A percentile compares a stretch with the other conserved stretches of the same genome.
phyloP scores from a whole-genome alignment of 345 rosid species.

The Rhodamnia rubescens region DNA sequence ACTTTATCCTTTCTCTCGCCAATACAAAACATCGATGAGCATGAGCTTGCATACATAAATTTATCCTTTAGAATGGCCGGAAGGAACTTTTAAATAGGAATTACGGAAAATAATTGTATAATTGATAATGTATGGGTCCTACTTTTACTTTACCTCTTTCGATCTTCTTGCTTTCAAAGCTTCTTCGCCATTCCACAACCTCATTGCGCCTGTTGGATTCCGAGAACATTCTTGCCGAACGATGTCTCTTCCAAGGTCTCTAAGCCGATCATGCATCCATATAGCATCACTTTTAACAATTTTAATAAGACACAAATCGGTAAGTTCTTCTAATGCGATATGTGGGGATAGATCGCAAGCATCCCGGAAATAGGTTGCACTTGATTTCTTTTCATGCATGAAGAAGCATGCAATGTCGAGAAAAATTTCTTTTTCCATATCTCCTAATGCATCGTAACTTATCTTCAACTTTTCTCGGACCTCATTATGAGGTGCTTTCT shows the following conservation, averaged over 20 bases:
- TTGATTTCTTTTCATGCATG: rapidly evolving
- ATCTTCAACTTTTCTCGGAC: neutral
- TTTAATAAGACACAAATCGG: neutral
- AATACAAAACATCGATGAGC: neutral
- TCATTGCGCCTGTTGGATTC: rapidly evolving
- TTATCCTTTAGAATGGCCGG: rapidly evolving
- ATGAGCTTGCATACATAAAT: neutral
- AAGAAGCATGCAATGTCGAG: neutral
- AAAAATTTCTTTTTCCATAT: neutral
- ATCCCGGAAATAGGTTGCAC: neutral
- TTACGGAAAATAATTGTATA: neutral
- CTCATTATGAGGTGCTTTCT: neutral
- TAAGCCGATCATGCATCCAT: neutral
- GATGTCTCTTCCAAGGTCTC: neutral
- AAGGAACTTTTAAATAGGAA: neutral
- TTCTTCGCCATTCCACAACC: neutral
- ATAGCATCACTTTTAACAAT: rapidly evolving
- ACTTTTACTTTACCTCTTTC: neutral
- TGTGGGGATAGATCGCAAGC: neutral
- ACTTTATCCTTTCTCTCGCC: neutral
- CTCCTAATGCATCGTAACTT: neutral
- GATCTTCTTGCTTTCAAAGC: neutral
- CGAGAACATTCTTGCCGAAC: rapidly evolving
- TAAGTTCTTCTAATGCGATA: neutral
- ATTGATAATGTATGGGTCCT: neutral